phyloP scores from a whole-genome alignment of 306 rosid genomes.

The Gillenia trifoliata region DNA sequence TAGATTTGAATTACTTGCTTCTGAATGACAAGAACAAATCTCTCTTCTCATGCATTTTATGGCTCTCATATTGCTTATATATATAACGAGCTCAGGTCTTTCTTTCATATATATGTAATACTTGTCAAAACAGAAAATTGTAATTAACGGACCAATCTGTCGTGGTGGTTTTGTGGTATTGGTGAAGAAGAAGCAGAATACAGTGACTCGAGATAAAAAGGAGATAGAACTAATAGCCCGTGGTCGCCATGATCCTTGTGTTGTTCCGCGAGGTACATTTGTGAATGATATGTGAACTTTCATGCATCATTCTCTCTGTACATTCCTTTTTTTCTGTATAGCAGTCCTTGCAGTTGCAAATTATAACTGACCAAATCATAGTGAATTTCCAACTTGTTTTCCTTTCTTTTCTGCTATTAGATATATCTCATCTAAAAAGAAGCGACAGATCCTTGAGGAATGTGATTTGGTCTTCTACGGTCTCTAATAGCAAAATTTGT shows the following conservation, averaged over 20 bases:
- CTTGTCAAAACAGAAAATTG: no score
- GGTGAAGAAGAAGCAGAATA: conserved; percentile 76
- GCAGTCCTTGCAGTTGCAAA: not conserved
- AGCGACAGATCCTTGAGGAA: no score
- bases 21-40: conserved; percentile 6
- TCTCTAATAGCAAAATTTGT: not conserved
- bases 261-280: conserved; percentile 85
- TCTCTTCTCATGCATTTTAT: no score
- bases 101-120: no score
- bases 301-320: not conserved
- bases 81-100: no score
- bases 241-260: conserved; percentile 97
- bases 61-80: no score
- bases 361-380: not conserved
- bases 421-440: no score
- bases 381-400: not conserved
- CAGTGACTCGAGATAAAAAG: conserved; percentile 76
- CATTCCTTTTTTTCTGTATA: not conserved
- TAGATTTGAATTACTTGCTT: conserved; percentile 16
- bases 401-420: not conserved
- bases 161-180: not conserved
- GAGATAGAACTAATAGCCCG: conserved; percentile 79
- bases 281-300: not conserved
- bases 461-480: no score
- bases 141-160: not conserved